Evolutionary conservation across 2,329 filamentous ascomycete species (phyloP).

Genomic region (Diplocarpon mali): DNA sequence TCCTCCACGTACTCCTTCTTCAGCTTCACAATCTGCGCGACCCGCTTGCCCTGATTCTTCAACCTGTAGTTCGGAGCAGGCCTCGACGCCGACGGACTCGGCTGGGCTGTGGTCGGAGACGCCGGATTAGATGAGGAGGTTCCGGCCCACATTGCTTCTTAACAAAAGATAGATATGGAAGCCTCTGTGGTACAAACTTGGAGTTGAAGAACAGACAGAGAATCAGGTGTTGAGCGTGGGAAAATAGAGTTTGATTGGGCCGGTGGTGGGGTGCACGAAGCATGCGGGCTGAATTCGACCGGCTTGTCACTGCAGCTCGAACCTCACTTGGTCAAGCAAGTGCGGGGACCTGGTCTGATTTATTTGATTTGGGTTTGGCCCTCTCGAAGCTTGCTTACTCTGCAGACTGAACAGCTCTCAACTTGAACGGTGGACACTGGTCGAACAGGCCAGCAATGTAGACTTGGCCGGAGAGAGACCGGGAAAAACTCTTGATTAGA

Average conservation of each 20-base stretch:
- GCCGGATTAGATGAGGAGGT: conserved; percentile 13
- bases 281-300: neutral
- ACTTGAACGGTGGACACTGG: no score
- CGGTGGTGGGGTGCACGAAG: neutral
- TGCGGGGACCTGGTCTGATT: neutral
- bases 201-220: neutral
- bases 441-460: no score
- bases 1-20: conserved; percentile 53
- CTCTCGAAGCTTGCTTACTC: no score
- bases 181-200: neutral
- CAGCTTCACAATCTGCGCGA: conserved; percentile 64
- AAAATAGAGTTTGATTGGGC: neutral
- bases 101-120: conserved; percentile 14
- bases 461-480: no score
- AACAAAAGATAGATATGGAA: neutral
- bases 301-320: neutral
- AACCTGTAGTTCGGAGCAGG: conserved; percentile 11
- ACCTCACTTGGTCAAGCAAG: neutral
- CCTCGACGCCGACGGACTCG: neutral
- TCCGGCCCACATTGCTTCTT: conserved; percentile 15
- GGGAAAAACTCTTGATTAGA: no score
- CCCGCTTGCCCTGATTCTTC: conserved; percentile 38
- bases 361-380: neutral
- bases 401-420: no score
- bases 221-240: neutral